These are phyloP conservation scores for Fusarium bactridioides DNA, from an alignment of 2,329 filamentous ascomycete species.

Conservation along the genomic window DNA sequence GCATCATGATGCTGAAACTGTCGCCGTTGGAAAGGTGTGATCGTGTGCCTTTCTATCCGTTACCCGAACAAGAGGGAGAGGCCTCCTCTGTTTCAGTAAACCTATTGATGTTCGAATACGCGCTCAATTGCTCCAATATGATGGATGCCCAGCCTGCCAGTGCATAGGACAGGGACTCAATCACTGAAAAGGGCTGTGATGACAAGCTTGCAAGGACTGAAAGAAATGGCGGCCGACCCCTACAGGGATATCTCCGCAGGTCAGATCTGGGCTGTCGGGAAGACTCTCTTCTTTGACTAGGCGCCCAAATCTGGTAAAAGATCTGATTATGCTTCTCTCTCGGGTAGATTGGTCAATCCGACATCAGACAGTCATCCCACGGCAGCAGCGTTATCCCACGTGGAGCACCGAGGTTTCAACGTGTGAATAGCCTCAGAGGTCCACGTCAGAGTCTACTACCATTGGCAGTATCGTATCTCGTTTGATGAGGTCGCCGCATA, in stretches of 20 bases:
- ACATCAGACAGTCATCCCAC: slow-evolving; percentile 3
- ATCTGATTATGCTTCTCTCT: slow-evolving; percentile 2
- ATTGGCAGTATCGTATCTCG: slow-evolving; percentile 12
- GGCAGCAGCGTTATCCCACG: slow-evolving; percentile 7
- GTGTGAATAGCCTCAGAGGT: slow-evolving; percentile 7
- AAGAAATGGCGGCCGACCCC: slow-evolving; percentile 33
- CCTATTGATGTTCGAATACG: not conserved
- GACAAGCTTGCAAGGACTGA: slow-evolving; percentile 1
- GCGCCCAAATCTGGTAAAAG: not conserved
- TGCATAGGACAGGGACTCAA: not conserved
- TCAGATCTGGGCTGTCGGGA: slow-evolving; percentile 12
- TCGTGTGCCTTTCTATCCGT: not conserved
- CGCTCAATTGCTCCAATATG: not conserved
- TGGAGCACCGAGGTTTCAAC: not conserved
- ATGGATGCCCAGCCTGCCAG: not conserved
- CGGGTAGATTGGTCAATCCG: slow-evolving; percentile 16
- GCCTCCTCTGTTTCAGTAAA: slow-evolving; percentile 4
- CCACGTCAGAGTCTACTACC: not conserved
- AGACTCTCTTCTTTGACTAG: not conserved
- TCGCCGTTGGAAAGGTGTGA: not conserved
- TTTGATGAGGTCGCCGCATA: slow-evolving; percentile 13
- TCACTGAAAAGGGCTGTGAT: not conserved
- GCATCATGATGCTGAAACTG: slow-evolving; percentile 18
- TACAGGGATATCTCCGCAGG: slow-evolving; percentile 6
- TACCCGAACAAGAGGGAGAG: not conserved